Base-by-base conservation (phyloP, 805 yeast species). In the Ogataea allantospora region DNA sequence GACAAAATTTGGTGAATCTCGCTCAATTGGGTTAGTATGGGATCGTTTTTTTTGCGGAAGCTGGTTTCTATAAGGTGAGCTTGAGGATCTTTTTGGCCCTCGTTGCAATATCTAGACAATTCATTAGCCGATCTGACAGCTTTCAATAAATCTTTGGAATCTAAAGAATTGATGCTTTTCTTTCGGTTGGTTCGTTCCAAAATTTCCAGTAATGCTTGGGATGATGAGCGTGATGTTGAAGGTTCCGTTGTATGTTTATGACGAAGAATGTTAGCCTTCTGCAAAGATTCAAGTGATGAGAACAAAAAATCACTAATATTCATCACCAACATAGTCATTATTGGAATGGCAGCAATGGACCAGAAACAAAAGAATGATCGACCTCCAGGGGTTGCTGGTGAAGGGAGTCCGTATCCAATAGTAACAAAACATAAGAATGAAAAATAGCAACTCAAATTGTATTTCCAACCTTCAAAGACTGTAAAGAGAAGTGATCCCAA, bases 311-410 rank as follows among this genome's bases (percentile, higher is more conserved):
- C 95, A 45, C 91, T 86, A 31, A 82, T 65, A 35, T 77, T 78
- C 1, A 89, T 80, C 26, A 87, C 77, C 39, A 87, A 67, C 12
- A 82, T 80, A 2, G 95, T 84, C 95, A 88, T 87, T 35, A 87
- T 66, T 1, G 96, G 96, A 15, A 88, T 81, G 0, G 96, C 95
- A 6, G 78, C 66, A 14, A 88, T 56, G 0, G 88, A 83, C 96
- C 96, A 88, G 7, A 78, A 61, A 6, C 85, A 77, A 51, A 88
- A 88, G 48, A 87, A 77, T 1, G 82, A 73, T 27, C 83, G 63
- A 1, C 95, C 95, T 5, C 83, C 80, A 1, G 79, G 62, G 0
- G 80, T 60, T 2, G 33, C 40, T 1, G 95, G 95, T 1, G 77
- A 67, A 48, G 67, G 78, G 53, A 81, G 88, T 20, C 96, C 96